These are phyloP conservation scores for Trichophyton rubrum DNA, from an alignment of 2,329 filamentous ascomycete species.

Conservation along the genomic window DNA sequence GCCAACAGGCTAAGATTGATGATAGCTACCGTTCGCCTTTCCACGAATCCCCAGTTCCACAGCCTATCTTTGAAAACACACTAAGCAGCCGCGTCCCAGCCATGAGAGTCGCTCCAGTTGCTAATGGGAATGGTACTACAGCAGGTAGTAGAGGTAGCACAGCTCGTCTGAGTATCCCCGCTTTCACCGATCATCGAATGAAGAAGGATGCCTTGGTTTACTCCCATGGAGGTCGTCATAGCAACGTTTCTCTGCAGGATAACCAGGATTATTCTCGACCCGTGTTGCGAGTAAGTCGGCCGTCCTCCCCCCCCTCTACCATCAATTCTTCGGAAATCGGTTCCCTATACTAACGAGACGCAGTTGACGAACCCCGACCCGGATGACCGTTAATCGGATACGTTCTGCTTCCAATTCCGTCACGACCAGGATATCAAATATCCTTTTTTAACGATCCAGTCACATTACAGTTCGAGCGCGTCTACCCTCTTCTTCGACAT, in stretches of 20 bases:
- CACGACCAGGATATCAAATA: neutral
- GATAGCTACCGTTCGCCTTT: constrained; percentile 15
- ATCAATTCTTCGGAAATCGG: no score
- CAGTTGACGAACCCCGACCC: constrained; percentile 14
- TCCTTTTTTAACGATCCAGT: neutral
- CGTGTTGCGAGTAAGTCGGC: constrained; percentile 29
- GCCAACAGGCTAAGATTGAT: constrained; percentile 8
- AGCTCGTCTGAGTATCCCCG: constrained; percentile 15
- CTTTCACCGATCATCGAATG: constrained; percentile 35
- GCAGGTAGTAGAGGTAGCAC: neutral
- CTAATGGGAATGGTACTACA: neutral
- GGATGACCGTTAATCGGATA: constrained; percentile 1
- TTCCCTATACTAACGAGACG: neutral
- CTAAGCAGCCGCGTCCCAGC: constrained; percentile 5
- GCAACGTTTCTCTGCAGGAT: constrained; percentile 36
- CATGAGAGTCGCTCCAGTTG: neutral
- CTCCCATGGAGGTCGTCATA: constrained; percentile 30
- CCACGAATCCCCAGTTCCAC: constrained; percentile 14
- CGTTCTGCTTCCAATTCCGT: neutral
- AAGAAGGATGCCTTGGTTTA: constrained; percentile 32
- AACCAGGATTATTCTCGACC: constrained; percentile 38
- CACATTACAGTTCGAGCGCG: neutral
- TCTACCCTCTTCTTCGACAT: neutral
- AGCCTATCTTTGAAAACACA: constrained; percentile 13
- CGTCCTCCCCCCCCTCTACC: no score